Evolutionary conservation across 2,329 filamentous ascomycete species (phyloP).

Genomic region (Hymenoscyphus fraxineus): DNA sequence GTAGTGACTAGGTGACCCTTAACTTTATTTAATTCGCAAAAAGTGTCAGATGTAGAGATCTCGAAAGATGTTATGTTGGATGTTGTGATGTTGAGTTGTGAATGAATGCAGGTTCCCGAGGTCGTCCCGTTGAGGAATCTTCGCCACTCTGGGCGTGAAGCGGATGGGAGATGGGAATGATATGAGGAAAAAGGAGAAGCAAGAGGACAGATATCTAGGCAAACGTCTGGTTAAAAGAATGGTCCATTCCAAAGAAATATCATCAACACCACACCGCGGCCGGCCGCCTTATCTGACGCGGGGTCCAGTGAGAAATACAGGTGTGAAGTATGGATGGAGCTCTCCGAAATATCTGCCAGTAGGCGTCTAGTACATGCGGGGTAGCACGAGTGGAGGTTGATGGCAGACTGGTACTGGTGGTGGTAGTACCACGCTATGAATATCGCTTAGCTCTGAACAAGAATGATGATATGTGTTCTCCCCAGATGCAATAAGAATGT

Average conservation of each 20-base stretch:
- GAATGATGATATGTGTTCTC: too few relatives aligned
- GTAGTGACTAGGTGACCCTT: neutral
- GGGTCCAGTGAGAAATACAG: neutral
- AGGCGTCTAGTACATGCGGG: neutral
- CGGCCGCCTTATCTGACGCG: neutral
- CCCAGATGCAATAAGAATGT: too few relatives aligned
- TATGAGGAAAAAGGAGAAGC: neutral
- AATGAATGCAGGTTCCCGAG: neutral
- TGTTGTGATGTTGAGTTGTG: too few relatives aligned
- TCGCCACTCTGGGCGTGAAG: neutral
- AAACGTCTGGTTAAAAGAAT: neutral
- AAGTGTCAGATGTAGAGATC: too few relatives aligned
- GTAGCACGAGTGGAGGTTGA: neutral
- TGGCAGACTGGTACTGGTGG: neutral
- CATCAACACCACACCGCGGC: neutral
- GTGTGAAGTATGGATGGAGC: neutral
- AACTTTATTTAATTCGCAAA: too few relatives aligned
- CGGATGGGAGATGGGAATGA: neutral
- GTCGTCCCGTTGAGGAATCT: neutral
- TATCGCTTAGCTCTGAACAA: too few relatives aligned
- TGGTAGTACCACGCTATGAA: neutral
- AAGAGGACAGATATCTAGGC: neutral
- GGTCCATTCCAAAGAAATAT: neutral
- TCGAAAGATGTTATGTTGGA: too few relatives aligned
- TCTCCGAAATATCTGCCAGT: neutral